Percentiles rank a stretch among this genome's conserved stretches.
These are phyloP conservation scores for Asterochloris sp. DNA, from an alignment of 139 green algal genomes.

Conservation along the genomic window DNA sequence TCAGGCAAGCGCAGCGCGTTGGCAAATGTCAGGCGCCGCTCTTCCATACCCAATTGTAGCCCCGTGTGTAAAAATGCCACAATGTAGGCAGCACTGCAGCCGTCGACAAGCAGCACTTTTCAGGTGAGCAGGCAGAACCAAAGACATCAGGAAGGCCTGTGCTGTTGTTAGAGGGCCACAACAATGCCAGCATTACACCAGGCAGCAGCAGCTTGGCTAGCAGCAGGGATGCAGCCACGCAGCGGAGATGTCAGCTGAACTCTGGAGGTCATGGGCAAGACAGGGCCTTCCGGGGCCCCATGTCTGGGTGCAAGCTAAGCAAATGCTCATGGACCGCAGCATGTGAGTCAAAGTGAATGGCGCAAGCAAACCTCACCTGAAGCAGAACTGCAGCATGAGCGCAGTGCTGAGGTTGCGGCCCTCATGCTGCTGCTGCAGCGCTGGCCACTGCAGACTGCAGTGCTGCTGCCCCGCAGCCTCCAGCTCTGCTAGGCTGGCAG, in stretches of 20 bases:
- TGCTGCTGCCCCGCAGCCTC: conserved; percentile 8
- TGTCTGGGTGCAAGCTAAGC: too few species aligned
- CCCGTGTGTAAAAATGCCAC: conserved; percentile 15
- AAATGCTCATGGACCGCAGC: neutral
- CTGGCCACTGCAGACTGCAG: conserved; percentile 10
- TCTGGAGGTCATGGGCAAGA: too few species aligned
- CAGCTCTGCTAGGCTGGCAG: conserved; percentile 2
- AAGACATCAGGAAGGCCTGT: neutral
- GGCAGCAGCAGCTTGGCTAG: too few species aligned
- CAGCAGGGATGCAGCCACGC: too few species aligned
- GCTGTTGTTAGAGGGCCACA: too few species aligned
- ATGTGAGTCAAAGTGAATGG: neutral
- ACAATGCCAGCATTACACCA: too few species aligned
- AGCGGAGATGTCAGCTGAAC: too few species aligned
- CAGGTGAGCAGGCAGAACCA: neutral
- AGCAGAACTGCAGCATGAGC: conserved; percentile 14
- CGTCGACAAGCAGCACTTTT: neutral
- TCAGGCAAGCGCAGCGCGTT: conserved; percentile 2
- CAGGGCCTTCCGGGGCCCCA: too few species aligned
- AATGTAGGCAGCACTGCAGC: conserved; percentile 20
- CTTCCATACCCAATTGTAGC: conserved; percentile 12
- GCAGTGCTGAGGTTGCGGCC: neutral
- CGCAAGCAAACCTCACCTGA: neutral
- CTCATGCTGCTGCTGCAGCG: conserved; percentile 15
- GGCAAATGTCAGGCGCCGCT: conserved; percentile 12